A percentile compares a stretch with the other conserved stretches of the same genome.
Conservation (phyloP, 345 rosid genomes). For the Dipteronia sinensis region DNA sequence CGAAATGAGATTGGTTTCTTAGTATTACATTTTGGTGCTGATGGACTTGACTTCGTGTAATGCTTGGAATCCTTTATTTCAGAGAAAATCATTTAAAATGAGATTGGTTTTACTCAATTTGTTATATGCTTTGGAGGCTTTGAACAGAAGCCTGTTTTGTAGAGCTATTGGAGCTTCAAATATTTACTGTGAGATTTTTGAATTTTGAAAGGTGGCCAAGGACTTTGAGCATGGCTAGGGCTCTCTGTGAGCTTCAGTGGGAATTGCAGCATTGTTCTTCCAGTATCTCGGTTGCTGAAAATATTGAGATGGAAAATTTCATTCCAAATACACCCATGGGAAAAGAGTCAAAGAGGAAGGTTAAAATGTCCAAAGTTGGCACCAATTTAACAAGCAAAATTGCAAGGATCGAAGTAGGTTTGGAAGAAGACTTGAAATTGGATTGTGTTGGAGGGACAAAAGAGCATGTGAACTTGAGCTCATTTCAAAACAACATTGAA, state of each 20-base stretch:
- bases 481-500: neutral
- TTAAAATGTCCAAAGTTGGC: slow-evolving; percentile 12
- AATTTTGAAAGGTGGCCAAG: slow-evolving; percentile 48
- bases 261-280: slow-evolving; percentile 33
- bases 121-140: neutral
- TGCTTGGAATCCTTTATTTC: too few relatives aligned
- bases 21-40: too few relatives aligned
- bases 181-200: neutral
- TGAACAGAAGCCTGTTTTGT: slow-evolving; percentile 1
- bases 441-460: neutral
- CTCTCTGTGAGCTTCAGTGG: slow-evolving; percentile 52
- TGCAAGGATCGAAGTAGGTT: neutral
- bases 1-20: too few relatives aligned
- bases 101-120: neutral
- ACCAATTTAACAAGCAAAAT: slow-evolving; percentile 21
- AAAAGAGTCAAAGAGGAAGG: slow-evolving; percentile 35
- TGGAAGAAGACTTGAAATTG: slow-evolving; percentile 8
- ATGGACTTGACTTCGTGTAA: too few relatives aligned
- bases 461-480: neutral
- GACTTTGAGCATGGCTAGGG: slow-evolving; percentile 53
- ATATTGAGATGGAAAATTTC: slow-evolving; percentile 10
- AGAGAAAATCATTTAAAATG: too few relatives aligned
- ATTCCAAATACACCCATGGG: slow-evolving; percentile 32
- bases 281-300: slow-evolving; percentile 11
- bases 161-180: slow-evolving; percentile 10